phyloP scores from a whole-genome alignment of 345 rosid species.

The Eutrema heterophyllum region DNA sequence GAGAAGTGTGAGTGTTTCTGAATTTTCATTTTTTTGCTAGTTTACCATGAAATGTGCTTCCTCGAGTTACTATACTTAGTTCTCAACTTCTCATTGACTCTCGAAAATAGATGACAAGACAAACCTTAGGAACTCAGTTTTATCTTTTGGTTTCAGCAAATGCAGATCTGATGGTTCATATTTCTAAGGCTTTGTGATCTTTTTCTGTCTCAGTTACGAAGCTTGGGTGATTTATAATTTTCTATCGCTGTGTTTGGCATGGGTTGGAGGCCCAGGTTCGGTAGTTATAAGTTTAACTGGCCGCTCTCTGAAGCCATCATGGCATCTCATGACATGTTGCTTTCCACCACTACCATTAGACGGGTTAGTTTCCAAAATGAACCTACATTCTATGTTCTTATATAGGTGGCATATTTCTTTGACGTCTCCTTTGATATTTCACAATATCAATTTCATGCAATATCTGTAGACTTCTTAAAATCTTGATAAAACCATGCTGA shows the following conservation, averaged over 20 bases:
- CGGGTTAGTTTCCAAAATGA: conserved; percentile 55
- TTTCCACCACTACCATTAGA: conserved; percentile 78
- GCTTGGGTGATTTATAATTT: conserved; percentile 99
- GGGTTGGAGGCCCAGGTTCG: conserved; percentile 99
- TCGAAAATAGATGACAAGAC: neutral
- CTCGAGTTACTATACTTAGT: neutral
- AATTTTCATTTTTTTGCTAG: too few relatives aligned
- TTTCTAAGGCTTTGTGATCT: neutral
- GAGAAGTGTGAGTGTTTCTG: conserved; percentile 80
- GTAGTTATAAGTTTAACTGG: conserved; percentile 92
- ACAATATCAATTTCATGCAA: neutral
- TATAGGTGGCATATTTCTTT: neutral
- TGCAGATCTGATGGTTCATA: conserved; percentile 10
- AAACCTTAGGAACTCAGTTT: neutral
- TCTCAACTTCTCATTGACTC: conserved; percentile 1
- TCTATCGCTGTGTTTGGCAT: conserved; percentile 84
- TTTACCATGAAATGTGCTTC: neutral
- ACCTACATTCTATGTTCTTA: neutral
- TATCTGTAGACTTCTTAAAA: neutral
- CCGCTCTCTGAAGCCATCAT: conserved; percentile 74
- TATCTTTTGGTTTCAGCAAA: neutral
- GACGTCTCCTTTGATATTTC: neutral
- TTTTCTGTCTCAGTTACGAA: conserved; percentile 66
- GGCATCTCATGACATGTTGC: conserved; percentile 88
- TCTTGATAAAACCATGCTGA: neutral